Evolutionary conservation across 345 rosid species (phyloP).

Genomic region (Garcia nutans): DNA sequence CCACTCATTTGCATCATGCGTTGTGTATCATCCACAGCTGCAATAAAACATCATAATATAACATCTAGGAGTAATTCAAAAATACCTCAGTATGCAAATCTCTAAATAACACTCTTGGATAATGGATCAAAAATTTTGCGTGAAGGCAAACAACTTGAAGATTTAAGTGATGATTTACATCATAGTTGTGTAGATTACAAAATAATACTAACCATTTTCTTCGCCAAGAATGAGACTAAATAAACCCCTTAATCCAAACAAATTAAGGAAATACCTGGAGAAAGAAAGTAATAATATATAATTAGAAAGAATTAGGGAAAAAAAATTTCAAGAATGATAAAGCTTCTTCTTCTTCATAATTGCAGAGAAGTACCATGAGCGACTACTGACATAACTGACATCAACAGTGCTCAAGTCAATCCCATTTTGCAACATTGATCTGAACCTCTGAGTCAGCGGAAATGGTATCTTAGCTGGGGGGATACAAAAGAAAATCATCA

Average conservation of each 20-base stretch:
- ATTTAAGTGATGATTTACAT: slow-evolving; percentile 4
- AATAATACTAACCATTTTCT: slow-evolving; percentile 76
- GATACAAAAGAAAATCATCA: slow-evolving; percentile 13
- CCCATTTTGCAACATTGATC: slow-evolving; percentile 98
- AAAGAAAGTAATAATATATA: slow-evolving; percentile 14
- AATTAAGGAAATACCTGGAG: slow-evolving; percentile 88
- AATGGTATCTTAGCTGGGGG: slow-evolving; percentile 90
- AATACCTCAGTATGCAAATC: background rate
- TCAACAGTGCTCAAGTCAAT: slow-evolving; percentile 98
- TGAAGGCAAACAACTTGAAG: background rate
- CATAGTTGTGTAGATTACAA: slow-evolving; percentile 8
- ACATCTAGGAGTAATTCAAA: background rate
- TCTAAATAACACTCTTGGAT: background rate
- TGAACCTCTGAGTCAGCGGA: slow-evolving; percentile 95
- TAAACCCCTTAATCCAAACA: slow-evolving; percentile 95
- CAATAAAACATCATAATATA: slow-evolving; percentile 17
- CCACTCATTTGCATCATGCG: slow-evolving; percentile 99
- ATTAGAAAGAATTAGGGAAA: slow-evolving; percentile 3
- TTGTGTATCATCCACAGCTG: slow-evolving; percentile 88
- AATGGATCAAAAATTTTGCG: background rate
- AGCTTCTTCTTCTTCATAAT: background rate
- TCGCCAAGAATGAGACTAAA: slow-evolving; percentile 97
- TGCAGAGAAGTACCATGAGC: slow-evolving; percentile 68
- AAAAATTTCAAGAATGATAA: background rate
- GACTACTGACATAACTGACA: slow-evolving; percentile 98